Percentiles rank a stretch among this genome's conserved stretches.
These are phyloP conservation scores for Iodosphaeria phyllophila DNA, from an alignment of 2,329 filamentous ascomycete species.

Conservation along the genomic window DNA sequence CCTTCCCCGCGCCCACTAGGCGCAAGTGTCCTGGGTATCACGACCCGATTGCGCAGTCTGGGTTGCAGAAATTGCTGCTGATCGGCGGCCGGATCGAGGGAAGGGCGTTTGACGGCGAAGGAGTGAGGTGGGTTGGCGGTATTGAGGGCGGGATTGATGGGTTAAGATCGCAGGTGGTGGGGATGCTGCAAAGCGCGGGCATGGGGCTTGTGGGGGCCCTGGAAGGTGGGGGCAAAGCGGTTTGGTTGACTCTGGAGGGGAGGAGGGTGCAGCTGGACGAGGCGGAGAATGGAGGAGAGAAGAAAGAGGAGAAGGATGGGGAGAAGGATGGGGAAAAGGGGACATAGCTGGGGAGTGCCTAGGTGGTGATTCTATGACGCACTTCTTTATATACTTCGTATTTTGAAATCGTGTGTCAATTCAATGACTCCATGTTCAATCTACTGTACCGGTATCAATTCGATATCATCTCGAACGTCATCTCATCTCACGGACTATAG, in stretches of 20 bases:
- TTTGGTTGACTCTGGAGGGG: constrained; percentile 80
- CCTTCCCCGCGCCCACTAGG: constrained; percentile 63
- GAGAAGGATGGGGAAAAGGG: too few relatives aligned
- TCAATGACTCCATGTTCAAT: too few relatives aligned
- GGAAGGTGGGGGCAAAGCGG: constrained; percentile 59
- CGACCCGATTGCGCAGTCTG: constrained; percentile 60
- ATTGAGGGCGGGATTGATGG: constrained; percentile 71
- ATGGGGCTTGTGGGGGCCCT: constrained; percentile 60
- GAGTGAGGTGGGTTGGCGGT: constrained; percentile 44
- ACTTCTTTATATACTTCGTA: too few relatives aligned
- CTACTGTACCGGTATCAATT: too few relatives aligned
- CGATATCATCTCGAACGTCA: too few relatives aligned
- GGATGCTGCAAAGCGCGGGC: constrained; percentile 63
- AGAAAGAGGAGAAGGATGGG: constrained; percentile 11
- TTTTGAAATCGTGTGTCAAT: too few relatives aligned
- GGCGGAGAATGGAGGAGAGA: constrained; percentile 24
- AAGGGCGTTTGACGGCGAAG: constrained; percentile 60
- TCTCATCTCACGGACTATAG: too few relatives aligned
- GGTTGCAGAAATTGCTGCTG: constrained; percentile 71
- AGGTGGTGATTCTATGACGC: too few relatives aligned
- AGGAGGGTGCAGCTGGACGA: constrained; percentile 68
- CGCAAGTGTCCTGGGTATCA: constrained; percentile 65
- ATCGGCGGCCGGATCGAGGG: constrained; percentile 78
- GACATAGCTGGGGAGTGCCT: too few relatives aligned
- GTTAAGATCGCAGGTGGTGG: constrained; percentile 63